Base-by-base conservation (phyloP, 83 land plant genomes). In the Picea abies region DNA sequence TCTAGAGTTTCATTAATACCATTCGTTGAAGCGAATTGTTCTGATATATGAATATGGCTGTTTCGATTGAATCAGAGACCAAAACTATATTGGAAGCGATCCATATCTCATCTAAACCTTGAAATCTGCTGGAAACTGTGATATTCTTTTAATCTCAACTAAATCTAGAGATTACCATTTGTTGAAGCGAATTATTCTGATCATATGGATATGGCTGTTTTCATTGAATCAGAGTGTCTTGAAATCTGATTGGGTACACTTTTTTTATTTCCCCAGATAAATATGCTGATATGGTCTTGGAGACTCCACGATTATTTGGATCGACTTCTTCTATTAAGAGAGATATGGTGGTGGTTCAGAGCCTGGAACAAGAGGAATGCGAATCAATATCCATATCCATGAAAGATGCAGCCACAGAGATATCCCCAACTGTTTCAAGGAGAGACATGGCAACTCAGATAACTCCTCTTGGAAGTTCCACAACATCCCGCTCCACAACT, bases 381-480 rank as follows among this genome's bases (percentile, higher is more conserved):
- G 44, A 15, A 70, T 70, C 47, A 39, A 2, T 52, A 11, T 52
- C 56, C 56, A 52, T 52, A 52, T 70, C 75, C 35, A 63, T 65
- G 37, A 78, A 64, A 69, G 86, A 89, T 73, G 89, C 84, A 52
- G 82, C 75, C 47, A 76, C 80, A 8, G 78, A 41, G 58, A 79
- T 84, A 25, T 86, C 90, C 37, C 80, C 82, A 6, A 80, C 32
- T n/a, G 85, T 88, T 81, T 85, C 89, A 23, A 86, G 84, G 39
- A 82, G 89, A 62, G 92, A 93, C 79, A 85, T 90, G 88, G 95
- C 90, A 56, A 93, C 95, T 4, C 95, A 93, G 64, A 93, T 93
- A 91, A 93, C 92, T 76, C 90, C 91, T 12, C 85, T 79, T 60
- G 80, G 85, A 19, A 87, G 90, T 72, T 68, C 79, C 4, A 81